Evolutionary conservation across 1,139 yeast genomes (phyloP), one percentile per base, ranked within the genome.

Genomic region (Blastobotrys proliferans): DNA sequence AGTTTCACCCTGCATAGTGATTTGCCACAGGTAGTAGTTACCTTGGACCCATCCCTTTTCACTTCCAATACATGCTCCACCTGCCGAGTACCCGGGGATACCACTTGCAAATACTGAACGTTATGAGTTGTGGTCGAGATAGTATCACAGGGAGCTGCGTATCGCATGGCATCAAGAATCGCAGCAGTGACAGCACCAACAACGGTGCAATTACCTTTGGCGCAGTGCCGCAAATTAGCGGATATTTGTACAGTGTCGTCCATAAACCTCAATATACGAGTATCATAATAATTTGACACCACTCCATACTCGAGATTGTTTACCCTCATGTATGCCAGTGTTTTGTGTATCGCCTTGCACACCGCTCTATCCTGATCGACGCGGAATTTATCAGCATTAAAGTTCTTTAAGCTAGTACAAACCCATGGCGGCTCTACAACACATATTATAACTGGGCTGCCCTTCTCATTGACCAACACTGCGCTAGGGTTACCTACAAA

Each of bases 401-500:
- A 27, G 6, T 16, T 11, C 16, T 28, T 27, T 13, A 36, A 19
- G 25, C 29, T 27, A 18, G 16, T 17, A 10, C 22, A 6, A 6
- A 4, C 17, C 40, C 40, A 36, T 6, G 40, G 40, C n/a, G 40
- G 40, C 18, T 36, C 40, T 6, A 36, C 22, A 2, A 28, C 17
- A 17, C 24, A 16, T 4, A 28, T 19, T 6, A 36, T 14, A 16
- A 28, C 25, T 2, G 40, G 40, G 16, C 17, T 8, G 20, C 29
- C 21, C 18, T n/a, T 16, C 6, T 11, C 22, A 24, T 36, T 19
- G 6, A 36, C 17, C 26, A 36, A 11, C 17, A 36, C 29, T 14
- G 40, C 40, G 14, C 40, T 36, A n/a, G 40, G 32, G n/a, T 11
- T 21, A 4, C 40, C 40, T 10, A 36, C 40, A 27, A 36, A 14